Evolutionary conservation across 805 yeast species (phyloP).

Genomic region (Yamadazyma takamatsuzukensis): DNA sequence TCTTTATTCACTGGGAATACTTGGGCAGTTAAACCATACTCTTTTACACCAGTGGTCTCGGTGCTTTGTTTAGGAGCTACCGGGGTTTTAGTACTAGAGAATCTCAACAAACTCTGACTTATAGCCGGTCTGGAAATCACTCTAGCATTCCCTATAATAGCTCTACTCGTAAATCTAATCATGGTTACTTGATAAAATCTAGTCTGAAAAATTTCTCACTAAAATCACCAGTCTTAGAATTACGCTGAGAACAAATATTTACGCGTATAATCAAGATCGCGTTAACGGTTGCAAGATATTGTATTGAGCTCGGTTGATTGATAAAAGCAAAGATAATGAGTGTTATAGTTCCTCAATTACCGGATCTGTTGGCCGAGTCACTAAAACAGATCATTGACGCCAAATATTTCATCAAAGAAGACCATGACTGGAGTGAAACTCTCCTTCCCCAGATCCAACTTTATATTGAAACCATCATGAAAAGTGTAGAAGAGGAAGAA

Average conservation of each 20-base stretch:
- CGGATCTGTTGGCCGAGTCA: background rate
- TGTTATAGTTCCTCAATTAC: background rate
- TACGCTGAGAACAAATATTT: background rate
- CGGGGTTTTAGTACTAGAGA: too few species aligned
- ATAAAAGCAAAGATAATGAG: constrained; percentile 1
- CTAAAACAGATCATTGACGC: constrained; percentile 2
- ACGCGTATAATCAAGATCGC: background rate
- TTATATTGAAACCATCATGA: too few species aligned
- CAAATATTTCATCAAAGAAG: constrained; percentile 3
- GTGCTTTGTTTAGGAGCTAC: too few species aligned
- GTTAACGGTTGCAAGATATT: background rate
- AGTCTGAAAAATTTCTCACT: constrained; percentile 4
- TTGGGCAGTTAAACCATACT: constrained; percentile 34
- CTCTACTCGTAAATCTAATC: constrained; percentile 13
- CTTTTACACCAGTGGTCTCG: too few species aligned
- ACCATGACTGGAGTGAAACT: constrained; percentile 4
- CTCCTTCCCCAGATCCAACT: constrained; percentile 3
- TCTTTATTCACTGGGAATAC: constrained; percentile 36
- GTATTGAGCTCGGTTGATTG: background rate
- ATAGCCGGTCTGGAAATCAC: too few species aligned
- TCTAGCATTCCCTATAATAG: too few species aligned
- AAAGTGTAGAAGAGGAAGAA: background rate
- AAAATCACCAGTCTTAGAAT: background rate
- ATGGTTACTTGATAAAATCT: constrained; percentile 8
- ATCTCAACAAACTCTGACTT: too few species aligned